These are phyloP conservation scores for Planoprotostelium fungivorum DNA, from an alignment of 78 protist species.

Conservation along the genomic window DNA sequence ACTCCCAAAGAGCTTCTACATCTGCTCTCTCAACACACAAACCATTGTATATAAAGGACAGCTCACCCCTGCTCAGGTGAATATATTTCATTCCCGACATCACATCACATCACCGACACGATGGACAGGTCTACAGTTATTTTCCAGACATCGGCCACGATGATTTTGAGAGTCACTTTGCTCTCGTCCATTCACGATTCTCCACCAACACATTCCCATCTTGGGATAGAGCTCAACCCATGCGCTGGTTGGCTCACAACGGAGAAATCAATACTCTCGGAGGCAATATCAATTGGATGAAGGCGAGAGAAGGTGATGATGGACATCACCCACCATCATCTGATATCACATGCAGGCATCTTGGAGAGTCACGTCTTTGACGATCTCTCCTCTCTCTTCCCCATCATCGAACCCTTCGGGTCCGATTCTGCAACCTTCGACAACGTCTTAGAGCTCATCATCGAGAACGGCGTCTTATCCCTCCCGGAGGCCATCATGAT, in stretches of 20 bases:
- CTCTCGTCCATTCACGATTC: slow-evolving; percentile 70
- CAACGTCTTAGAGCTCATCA: slow-evolving; percentile 62
- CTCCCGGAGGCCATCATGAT: slow-evolving; percentile 71
- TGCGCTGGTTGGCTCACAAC: slow-evolving; percentile 77
- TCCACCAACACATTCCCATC: slow-evolving; percentile 83
- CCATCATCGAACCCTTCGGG: slow-evolving; percentile 43
- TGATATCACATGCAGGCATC: slow-evolving; percentile 6
- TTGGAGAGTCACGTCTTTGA: not conserved
- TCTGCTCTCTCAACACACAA: slow-evolving; percentile 36
- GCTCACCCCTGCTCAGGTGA: not conserved
- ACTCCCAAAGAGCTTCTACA: slow-evolving; percentile 32
- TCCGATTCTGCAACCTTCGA: slow-evolving; percentile 80
- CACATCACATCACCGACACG: slow-evolving; percentile 47
- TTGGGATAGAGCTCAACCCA: slow-evolving; percentile 84
- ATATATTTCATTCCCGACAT: slow-evolving; percentile 14
- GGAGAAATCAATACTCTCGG: slow-evolving; percentile 89
- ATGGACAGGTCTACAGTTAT: slow-evolving; percentile 47
- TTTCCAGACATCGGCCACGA: slow-evolving; percentile 42
- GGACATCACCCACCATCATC: not conserved
- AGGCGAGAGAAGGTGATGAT: slow-evolving; percentile 64
- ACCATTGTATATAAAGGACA: slow-evolving; percentile 1
- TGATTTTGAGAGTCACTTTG: slow-evolving; percentile 45
- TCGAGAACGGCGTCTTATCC: slow-evolving; percentile 25
- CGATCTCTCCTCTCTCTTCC: slow-evolving; percentile 32
- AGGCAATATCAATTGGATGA: slow-evolving; percentile 81